Conservation (phyloP, 441 rosid species). For the Bruguiera hainesii region DNA sequence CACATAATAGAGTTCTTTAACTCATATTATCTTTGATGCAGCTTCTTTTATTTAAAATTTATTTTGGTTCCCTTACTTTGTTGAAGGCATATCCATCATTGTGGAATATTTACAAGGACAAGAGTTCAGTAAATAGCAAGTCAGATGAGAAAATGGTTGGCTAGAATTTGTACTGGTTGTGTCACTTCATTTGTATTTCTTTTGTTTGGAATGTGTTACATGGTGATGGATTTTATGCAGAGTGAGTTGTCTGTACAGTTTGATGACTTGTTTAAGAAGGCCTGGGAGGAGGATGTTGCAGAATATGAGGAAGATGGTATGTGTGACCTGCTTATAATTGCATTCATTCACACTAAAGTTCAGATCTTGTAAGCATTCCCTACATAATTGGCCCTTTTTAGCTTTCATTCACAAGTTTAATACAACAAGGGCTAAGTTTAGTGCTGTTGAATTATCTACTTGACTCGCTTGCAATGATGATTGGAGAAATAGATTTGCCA, state of each 20-base stretch:
- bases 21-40: slow-evolving; percentile 1
- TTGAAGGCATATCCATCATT: slow-evolving; percentile 61
- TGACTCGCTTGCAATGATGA: too few species aligned
- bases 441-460: too few species aligned
- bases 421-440: too few species aligned
- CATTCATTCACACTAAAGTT: slow-evolving; percentile 4
- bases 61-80: slow-evolving; percentile 18
- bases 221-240: slow-evolving; percentile 41
- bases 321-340: slow-evolving; percentile 25
- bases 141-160: slow-evolving; percentile 69
- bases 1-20: slow-evolving; percentile 3
- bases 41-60: slow-evolving; percentile 8
- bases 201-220: slow-evolving; percentile 12
- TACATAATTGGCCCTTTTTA: too few species aligned
- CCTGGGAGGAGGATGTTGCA: slow-evolving; percentile 76
- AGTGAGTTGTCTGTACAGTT: slow-evolving; percentile 79
- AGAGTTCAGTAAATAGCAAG: slow-evolving; percentile 30
- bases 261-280: slow-evolving; percentile 84
- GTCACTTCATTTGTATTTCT: neutral
- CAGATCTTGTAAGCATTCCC: neutral
- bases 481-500: too few species aligned
- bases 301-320: slow-evolving; percentile 63
- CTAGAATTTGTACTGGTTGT: neutral
- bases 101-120: slow-evolving; percentile 77
- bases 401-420: too few species aligned